Percentiles rank a stretch among this genome's conserved stretches.
Conservation (phyloP, 73 alveolate genomes). For the Breviolum minutum region DNA sequence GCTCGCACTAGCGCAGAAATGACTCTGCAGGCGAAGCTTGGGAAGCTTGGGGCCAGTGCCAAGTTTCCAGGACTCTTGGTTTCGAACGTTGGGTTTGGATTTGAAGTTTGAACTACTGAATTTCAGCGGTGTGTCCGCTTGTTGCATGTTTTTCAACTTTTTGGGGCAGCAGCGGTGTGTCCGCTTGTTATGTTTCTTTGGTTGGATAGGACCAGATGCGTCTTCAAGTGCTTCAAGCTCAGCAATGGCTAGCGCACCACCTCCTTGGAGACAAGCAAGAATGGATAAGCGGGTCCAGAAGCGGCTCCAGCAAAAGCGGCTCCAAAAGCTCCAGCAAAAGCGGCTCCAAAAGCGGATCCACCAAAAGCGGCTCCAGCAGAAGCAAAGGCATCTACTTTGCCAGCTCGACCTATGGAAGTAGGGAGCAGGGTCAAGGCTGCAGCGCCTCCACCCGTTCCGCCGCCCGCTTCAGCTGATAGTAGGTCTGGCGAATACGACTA, state of each 20-base stretch:
- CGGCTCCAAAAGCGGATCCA: neutral
- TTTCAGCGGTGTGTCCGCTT: constrained; percentile 37
- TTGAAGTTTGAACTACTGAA: no score
- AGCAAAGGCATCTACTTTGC: neutral
- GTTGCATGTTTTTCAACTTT: neutral
- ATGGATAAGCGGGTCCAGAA: neutral
- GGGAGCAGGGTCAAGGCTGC: neutral
- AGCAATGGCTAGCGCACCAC: neutral
- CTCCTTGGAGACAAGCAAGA: neutral
- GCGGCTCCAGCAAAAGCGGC: neutral
- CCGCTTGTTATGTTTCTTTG: neutral
- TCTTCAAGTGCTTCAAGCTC: neutral
- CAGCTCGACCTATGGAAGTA: neutral
- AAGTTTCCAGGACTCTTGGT: no score
- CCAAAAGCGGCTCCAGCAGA: neutral
- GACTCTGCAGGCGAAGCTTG: no score
- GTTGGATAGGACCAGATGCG: neutral
- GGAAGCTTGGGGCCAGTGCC: no score
- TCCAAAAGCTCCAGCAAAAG: neutral
- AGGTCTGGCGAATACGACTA: neutral
- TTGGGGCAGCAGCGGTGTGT: neutral
- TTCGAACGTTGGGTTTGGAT: no score
- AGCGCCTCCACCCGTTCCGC: neutral
- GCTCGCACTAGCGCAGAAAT: no score
- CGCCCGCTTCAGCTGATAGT: neutral